phyloP scores from a whole-genome alignment of 208 protist genomes.

The Naegleria fowleri region DNA sequence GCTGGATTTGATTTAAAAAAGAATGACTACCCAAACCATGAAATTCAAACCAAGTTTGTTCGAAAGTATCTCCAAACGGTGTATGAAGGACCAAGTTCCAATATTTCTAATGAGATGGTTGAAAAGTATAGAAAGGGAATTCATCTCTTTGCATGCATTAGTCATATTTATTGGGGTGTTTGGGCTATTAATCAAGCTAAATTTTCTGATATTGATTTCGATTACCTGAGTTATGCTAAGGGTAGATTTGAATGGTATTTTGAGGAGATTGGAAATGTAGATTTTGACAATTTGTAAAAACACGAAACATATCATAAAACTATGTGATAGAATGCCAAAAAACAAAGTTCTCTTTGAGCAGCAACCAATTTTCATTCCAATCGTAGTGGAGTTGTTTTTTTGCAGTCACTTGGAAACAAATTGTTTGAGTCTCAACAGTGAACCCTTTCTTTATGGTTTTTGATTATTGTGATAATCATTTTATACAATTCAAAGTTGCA shows the following conservation, averaged over 20 bases:
- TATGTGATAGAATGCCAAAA: no score
- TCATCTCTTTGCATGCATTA: background rate
- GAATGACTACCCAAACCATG: slow-evolving; percentile 61
- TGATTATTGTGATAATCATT: no score
- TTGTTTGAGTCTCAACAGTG: no score
- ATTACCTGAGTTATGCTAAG: slow-evolving; percentile 4
- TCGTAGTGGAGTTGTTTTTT: no score
- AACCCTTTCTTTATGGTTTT: no score
- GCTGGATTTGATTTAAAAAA: slow-evolving; percentile 66
- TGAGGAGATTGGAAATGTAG: background rate
- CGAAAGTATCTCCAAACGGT: slow-evolving; percentile 50
- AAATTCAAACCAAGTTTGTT: slow-evolving; percentile 63
- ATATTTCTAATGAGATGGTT: background rate
- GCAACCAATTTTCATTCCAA: no score
- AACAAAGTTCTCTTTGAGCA: no score
- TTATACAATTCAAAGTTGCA: no score
- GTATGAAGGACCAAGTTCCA: background rate
- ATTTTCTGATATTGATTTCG: slow-evolving; percentile 19
- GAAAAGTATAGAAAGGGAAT: background rate
- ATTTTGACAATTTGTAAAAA: background rate
- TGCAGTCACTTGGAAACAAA: no score
- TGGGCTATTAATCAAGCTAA: background rate
- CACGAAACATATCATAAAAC: background rate
- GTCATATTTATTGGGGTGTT: background rate
- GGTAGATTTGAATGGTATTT: background rate